Base-by-base conservation (phyloP, 2,329 filamentous ascomycete species). In the Calonectria leucothoes region DNA sequence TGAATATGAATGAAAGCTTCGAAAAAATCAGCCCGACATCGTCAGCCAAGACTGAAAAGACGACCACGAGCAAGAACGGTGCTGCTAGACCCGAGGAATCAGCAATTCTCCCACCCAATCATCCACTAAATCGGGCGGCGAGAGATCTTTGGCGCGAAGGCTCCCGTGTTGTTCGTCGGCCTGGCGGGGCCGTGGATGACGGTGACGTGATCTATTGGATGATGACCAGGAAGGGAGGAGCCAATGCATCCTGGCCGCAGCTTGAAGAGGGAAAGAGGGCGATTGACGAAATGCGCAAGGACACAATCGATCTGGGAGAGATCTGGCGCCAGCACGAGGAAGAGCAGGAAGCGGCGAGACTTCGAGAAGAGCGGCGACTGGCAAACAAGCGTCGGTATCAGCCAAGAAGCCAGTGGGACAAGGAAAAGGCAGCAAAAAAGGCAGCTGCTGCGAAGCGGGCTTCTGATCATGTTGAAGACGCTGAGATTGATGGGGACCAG, bases 331-430 rank as follows among this genome's bases (percentile, higher is more conserved):
- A 67, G 65, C 71, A 73, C 3, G 59, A 73, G 27, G 75, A 78
- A 65, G 75, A 73, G 45, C 74, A 76, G 10, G 75, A 74, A 45
- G 42, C 33, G 2, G 71, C 51, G 29, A 66, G 70, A 15, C 52
- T 72, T 29, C 78, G 72, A 42, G 79, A 81, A 45, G 72, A 76
- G 59, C 70, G 72, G 29, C 75, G 77, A 12, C 64, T 73, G 37
- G 78, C 75, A 23, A 80, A 77, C 52, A 81, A 81, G 45, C 67
- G 70, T n/a, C 75, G 75, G 52, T 81, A 79, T 48, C 68, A 74
- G 15, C 75, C 75, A n/a, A 70, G 78, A 51, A 71, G 77, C 12
- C 68, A 79, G 27, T 71, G 75, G 35, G 71, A 68, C 17, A 77
- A 63, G 64, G 77, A 79, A 51, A 75, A 72, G 61, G 72, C 71